Base-by-base conservation (phyloP, 73 alveolate genomes). In the Tetrahymena borealis region DNA sequence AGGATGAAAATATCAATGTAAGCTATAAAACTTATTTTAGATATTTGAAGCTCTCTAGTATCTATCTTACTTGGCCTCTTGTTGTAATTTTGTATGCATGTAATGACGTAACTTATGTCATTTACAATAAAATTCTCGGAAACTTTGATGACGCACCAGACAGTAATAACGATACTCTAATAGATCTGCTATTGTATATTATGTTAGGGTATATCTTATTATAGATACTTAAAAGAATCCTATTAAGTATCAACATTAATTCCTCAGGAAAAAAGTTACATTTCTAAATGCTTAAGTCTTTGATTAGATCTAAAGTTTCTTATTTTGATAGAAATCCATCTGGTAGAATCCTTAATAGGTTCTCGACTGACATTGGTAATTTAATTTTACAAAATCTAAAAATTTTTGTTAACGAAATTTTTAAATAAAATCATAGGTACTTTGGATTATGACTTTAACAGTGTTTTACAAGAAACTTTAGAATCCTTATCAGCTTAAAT, bases 291-390 rank as follows among this genome's bases (percentile, higher is more conserved):
- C 39, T 91, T 15, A 9, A 32, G 7, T 91, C 92, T 15, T 35
- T 91, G 40, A 1, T 38, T 6, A 36, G 90, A 91, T 40, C 94
- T 38, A 90, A 90, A 43, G 90, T 60, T 16, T 60, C 24, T 33
- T 91, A 40, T 24, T 91, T 91, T 91, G 94, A 91, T 77, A 6
- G 11, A 0, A 91, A 42, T 33, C 94, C 94, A 20, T 42, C 91
- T n/a, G 94, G 94, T 5, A 91, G 94, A 60, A 91, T 91, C 32
- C 39, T 91, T 15, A 24, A 91, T n/a, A 91, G 91, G 43, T 91
- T 91, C 33, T 91, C 94, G 9, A 40, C 79, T 16, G 94, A 91
- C 40, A 38, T 92, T 36, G 85, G 85, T 60, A 60, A 60, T 24
- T 24, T 60, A 60, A 24, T 60, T 20, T 0, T 15, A n/a, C n/a